A percentile compares a stretch with the other conserved stretches of the same genome.
phyloP scores from a whole-genome alignment of 202 grass and related monocot genomes.

The Zizania palustris region DNA sequence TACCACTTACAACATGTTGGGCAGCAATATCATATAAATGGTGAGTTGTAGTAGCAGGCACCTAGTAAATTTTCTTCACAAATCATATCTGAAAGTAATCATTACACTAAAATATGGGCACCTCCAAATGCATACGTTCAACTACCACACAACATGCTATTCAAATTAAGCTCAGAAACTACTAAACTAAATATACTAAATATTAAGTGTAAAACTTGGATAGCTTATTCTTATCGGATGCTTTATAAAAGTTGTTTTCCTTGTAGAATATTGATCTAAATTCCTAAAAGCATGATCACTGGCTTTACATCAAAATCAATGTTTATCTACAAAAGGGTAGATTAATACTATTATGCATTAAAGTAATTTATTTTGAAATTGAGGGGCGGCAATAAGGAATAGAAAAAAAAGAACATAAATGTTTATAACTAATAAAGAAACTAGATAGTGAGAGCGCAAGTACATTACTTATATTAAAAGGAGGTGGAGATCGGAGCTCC shows the following conservation, averaged over 20 bases:
- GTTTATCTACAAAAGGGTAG: conserved; percentile 64
- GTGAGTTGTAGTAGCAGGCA: conserved; percentile 89
- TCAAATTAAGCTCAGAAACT: conserved; percentile 14
- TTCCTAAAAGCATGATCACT: conserved; percentile 97
- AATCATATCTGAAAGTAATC: too few species aligned
- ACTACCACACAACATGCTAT: conserved; percentile 34
- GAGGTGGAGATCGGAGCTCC: too few species aligned
- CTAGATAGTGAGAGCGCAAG: conserved; percentile 20
- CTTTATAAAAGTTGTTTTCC: conserved; percentile 95
- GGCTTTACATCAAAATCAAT: conserved; percentile 96
- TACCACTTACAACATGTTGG: conserved; percentile 92
- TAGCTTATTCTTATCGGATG: conserved; percentile 80
- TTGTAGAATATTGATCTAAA: conserved; percentile 93
- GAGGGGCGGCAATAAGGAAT: not conserved
- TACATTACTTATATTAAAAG: too few species aligned
- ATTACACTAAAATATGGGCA: conserved; percentile 98
- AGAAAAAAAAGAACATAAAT: not conserved
- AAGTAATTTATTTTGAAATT: conserved; percentile 27
- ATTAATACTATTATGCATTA: conserved; percentile 17
- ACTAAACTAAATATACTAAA: conserved; percentile 25
- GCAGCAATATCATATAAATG: conserved; percentile 87
- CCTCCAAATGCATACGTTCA: conserved; percentile 52
- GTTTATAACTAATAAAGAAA: conserved; percentile 6
- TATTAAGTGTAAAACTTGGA: conserved; percentile 57
- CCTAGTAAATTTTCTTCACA: too few species aligned